A percentile compares a stretch with the other conserved stretches of the same genome.
phyloP scores from a whole-genome alignment of 2,329 filamentous ascomycete species.

The Colletotrichum karsti region DNA sequence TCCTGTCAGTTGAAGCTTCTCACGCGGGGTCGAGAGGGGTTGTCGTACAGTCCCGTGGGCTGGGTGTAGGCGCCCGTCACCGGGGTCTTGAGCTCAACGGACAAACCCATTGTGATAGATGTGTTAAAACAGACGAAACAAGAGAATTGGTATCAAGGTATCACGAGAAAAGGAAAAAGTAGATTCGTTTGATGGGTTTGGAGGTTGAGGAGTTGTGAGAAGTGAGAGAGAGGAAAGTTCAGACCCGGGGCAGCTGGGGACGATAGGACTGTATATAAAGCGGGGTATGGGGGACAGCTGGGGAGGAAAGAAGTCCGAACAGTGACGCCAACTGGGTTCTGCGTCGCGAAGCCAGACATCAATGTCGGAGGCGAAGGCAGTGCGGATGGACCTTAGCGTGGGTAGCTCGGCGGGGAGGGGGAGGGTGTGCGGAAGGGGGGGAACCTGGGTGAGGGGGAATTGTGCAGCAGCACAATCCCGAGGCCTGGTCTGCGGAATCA shows the following conservation, averaged over 20 bases:
- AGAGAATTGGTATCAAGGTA: constrained; percentile 20
- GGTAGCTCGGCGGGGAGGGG: background rate
- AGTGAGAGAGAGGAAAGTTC: constrained; percentile 1
- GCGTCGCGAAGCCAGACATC: constrained; percentile 11
- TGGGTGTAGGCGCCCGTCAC: constrained; percentile 67
- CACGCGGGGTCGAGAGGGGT: background rate
- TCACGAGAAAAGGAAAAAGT: constrained; percentile 9
- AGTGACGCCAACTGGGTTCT: constrained; percentile 7
- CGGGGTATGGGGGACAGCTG: constrained; percentile 15
- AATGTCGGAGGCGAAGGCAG: constrained; percentile 13
- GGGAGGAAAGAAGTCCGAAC: constrained; percentile 19
- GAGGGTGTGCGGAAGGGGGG: constrained; percentile 5
- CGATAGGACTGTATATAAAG: constrained; percentile 28
- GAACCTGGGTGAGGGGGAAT: background rate
- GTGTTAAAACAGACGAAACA: constrained; percentile 13
- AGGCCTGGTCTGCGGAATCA: constrained; percentile 4
- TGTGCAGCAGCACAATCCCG: background rate
- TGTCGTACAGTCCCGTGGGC: constrained; percentile 68
- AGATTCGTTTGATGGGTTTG: background rate
- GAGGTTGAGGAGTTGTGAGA: background rate
- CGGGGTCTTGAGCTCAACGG: constrained; percentile 73
- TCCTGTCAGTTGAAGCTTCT: background rate
- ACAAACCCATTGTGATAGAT: constrained; percentile 51
- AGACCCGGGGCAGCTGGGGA: background rate
- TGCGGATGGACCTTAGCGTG: constrained; percentile 6